A percentile compares a stretch with the other conserved stretches of the same genome.
phyloP scores from a whole-genome alignment of 202 grass and related monocot genomes.

The Carex arenaria region DNA sequence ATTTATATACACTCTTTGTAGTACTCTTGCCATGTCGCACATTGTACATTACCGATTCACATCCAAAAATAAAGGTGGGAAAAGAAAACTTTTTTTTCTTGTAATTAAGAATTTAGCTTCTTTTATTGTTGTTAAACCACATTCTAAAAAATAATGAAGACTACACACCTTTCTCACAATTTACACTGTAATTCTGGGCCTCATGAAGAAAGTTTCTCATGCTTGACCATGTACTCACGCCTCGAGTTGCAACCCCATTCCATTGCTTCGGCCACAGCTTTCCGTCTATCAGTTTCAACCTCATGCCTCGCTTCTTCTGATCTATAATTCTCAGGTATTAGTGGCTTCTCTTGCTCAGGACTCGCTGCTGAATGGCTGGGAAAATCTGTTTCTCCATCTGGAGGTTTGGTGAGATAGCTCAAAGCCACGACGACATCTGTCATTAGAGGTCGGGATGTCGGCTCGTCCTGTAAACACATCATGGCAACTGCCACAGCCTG shows the following conservation, averaged over 20 bases:
- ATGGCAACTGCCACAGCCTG: constrained; percentile 66
- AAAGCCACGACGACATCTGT: constrained; percentile 59
- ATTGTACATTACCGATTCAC: neutral
- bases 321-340: too few species aligned
- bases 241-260: constrained; percentile 53
- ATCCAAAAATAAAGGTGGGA: neutral
- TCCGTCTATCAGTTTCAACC: constrained; percentile 33
- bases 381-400: constrained; percentile 7
- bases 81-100: neutral
- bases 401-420: constrained; percentile 41
- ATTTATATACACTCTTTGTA: neutral
- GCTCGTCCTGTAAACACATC: constrained; percentile 86
- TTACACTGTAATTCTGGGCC: neutral
- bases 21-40: too few species aligned
- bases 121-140: neutral
- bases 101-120: neutral
- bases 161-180: neutral
- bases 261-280: constrained; percentile 53
- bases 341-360: neutral
- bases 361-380: too few species aligned
- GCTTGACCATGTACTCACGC: constrained; percentile 23
- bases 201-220: constrained; percentile 8
- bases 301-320: constrained; percentile 22
- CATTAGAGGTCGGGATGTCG: constrained; percentile 54
- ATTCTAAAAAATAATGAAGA: neutral